These are phyloP conservation scores for Saraca asoca DNA, from an alignment of 331 rosid species.

Conservation along the genomic window DNA sequence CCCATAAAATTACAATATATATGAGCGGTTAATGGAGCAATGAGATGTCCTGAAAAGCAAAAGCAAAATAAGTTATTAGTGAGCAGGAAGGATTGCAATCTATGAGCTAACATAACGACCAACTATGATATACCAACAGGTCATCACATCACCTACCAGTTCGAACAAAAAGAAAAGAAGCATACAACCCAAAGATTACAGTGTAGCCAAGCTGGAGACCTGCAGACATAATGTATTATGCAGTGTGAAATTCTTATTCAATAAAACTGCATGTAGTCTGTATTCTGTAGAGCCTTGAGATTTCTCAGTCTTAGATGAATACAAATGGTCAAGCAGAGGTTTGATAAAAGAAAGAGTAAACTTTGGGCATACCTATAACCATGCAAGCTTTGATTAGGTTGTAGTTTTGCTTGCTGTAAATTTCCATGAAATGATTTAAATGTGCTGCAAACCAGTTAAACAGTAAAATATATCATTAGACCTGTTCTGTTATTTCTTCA, in stretches of 20 bases:
- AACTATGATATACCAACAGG: conserved; percentile 23
- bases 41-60: conserved; percentile 55
- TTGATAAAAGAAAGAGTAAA: conserved; percentile 21
- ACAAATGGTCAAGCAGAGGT: conserved; percentile 11
- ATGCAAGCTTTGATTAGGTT: conserved; percentile 44
- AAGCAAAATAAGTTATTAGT: too few relatives aligned
- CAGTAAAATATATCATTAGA: too few relatives aligned
- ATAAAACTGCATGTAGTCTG: conserved; percentile 6
- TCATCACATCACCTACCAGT: conserved; percentile 60
- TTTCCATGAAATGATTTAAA: neutral
- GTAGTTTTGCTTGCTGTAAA: too few relatives aligned
- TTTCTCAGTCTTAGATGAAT: conserved; percentile 2
- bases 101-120: too few relatives aligned
- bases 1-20: conserved; percentile 90
- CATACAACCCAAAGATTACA: conserved; percentile 89
- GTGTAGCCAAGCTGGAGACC: conserved; percentile 97
- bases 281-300: conserved; percentile 16
- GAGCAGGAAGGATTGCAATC: too few relatives aligned
- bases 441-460: too few relatives aligned
- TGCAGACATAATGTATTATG: too few relatives aligned
- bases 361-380: conserved; percentile 59
- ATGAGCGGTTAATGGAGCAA: conserved; percentile 82
- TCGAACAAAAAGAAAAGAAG: conserved; percentile 88
- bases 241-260: conserved; percentile 18
- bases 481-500: too few relatives aligned